phyloP scores from a whole-genome alignment of 2,329 filamentous ascomycete species.

The Cladorrhinum sp. region DNA sequence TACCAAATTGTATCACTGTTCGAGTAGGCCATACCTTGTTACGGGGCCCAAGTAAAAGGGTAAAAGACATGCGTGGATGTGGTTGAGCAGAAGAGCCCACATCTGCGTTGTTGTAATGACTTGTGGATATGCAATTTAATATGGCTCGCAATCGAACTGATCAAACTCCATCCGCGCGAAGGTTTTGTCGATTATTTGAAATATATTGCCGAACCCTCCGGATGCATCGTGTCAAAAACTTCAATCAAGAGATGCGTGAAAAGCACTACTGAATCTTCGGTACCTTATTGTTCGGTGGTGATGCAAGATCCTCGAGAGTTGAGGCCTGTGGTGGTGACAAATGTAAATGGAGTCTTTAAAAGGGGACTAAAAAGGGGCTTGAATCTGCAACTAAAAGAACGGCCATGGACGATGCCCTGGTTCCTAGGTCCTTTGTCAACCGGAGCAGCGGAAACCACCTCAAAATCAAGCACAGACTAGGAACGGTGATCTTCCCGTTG shows the following conservation, averaged over 20 bases:
- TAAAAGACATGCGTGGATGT: background rate
- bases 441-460: background rate
- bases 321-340: background rate
- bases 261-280: background rate
- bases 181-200: background rate
- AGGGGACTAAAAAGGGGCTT: background rate
- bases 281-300: too few relatives aligned
- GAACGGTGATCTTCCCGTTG: background rate
- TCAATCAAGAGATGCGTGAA: background rate
- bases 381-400: too few relatives aligned
- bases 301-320: background rate
- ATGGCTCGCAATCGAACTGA: background rate
- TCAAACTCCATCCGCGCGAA: background rate
- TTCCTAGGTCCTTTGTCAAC: background rate
- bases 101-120: background rate
- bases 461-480: background rate
- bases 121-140: constrained; percentile 7
- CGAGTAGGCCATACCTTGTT: background rate
- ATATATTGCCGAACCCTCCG: background rate
- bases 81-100: background rate
- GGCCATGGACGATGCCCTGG: too few relatives aligned
- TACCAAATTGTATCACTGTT: too few relatives aligned
- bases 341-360: background rate
- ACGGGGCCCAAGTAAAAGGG: background rate
- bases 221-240: background rate